Percentiles rank a stretch among this genome's conserved stretches.
These are phyloP conservation scores for Monosporascus sp. DNA, from an alignment of 2,329 filamentous ascomycete genomes.

Conservation along the genomic window DNA sequence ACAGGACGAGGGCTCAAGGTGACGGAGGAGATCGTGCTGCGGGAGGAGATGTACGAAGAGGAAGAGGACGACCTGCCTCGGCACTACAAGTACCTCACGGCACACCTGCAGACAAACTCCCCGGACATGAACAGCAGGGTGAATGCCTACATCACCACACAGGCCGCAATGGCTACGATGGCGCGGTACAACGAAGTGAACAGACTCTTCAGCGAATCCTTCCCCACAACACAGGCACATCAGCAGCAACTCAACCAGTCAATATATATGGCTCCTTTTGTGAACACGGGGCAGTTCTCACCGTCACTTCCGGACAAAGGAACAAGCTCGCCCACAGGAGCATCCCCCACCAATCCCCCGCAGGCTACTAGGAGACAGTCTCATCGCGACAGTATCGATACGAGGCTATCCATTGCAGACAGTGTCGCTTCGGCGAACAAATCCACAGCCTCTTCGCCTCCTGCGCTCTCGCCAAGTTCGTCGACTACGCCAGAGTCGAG, in stretches of 20 bases:
- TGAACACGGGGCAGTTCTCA: constrained; percentile 12
- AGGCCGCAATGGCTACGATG: constrained; percentile 37
- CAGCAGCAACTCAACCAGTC: constrained; percentile 24
- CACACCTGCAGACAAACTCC: constrained; percentile 55
- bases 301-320: constrained; percentile 9
- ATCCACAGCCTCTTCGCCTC: constrained; percentile 17
- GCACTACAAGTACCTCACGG: constrained; percentile 58
- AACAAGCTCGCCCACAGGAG: background rate
- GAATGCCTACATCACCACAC: constrained; percentile 40
- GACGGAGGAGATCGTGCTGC: constrained; percentile 78
- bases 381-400: constrained; percentile 7
- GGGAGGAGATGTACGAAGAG: constrained; percentile 95
- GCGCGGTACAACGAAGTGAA: constrained; percentile 42
- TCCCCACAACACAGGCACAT: constrained; percentile 32
- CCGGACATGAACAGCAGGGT: constrained; percentile 57
- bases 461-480: constrained; percentile 20
- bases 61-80: constrained; percentile 76
- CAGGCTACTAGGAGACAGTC: constrained; percentile 14
- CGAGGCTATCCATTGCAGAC: constrained; percentile 9
- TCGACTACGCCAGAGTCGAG: constrained; percentile 14
- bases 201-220: constrained; percentile 39
- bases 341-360: constrained; percentile 11
- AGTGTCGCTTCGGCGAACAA: constrained; percentile 8
- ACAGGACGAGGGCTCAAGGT: constrained; percentile 79
- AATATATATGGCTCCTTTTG: constrained; percentile 20